These are phyloP conservation scores for Spizellomyces punctatus DNA, from an alignment of 192 early-diverging fungal genomes.

Conservation along the genomic window DNA sequence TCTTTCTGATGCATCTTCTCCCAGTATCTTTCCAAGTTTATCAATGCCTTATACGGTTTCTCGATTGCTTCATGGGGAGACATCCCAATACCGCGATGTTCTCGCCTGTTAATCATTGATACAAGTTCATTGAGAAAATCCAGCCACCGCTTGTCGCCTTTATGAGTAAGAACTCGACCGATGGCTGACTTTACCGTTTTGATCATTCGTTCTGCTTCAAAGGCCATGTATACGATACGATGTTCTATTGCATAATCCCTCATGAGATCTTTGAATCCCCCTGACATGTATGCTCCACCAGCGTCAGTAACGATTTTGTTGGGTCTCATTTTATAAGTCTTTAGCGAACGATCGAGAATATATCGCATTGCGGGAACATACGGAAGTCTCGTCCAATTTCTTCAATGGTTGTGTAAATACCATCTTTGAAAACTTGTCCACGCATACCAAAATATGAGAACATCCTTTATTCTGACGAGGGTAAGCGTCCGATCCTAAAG, in stretches of 20 bases:
- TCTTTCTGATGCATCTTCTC: constrained; percentile 7
- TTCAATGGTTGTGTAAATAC: constrained; percentile 10
- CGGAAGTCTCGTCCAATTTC: constrained; percentile 2
- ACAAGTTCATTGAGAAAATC: constrained; percentile 3
- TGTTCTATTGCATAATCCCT: constrained; percentile 10
- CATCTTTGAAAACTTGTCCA: constrained; percentile 30
- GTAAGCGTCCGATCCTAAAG: constrained; percentile 13
- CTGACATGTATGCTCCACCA: constrained; percentile 13
- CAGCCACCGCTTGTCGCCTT: constrained; percentile 4
- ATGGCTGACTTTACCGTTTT: constrained; percentile 15
- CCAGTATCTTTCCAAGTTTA: constrained; percentile 22
- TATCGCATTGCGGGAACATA: constrained; percentile 7
- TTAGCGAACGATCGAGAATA: background rate
- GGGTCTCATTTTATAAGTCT: constrained; percentile 8
- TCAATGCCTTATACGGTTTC: constrained; percentile 1
- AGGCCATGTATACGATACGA: constrained; percentile 19
- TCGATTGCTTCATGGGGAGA: constrained; percentile 15
- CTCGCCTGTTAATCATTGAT: constrained; percentile 2
- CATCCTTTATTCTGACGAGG: constrained; percentile 6
- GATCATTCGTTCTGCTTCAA: constrained; percentile 22
- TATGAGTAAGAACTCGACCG: constrained; percentile 13
- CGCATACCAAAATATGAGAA: constrained; percentile 21
- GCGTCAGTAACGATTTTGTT: constrained; percentile 16
- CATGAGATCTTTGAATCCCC: constrained; percentile 4
- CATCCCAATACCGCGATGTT: constrained; percentile 19